Percentiles rank a stretch among this genome's conserved stretches.
Conservation (phyloP, 768 basidiomycete species). For the Mycena haematopus region DNA sequence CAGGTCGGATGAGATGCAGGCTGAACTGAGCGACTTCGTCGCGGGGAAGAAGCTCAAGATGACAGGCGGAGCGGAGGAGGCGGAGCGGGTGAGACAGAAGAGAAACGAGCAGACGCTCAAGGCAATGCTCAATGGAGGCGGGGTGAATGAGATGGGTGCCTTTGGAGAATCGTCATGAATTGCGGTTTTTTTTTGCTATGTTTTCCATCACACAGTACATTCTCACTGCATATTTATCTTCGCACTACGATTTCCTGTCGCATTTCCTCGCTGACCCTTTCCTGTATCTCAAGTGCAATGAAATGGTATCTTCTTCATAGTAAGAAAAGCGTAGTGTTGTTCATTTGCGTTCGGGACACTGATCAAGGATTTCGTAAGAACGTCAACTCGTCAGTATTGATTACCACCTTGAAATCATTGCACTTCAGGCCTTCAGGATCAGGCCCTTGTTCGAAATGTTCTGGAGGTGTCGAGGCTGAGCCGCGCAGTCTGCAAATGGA, state of each 20-base stretch:
- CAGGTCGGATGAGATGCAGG: conserved; percentile 82
- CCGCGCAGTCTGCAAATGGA: conserved; percentile 14
- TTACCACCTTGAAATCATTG: conserved; percentile 6
- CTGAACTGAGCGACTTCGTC: conserved; percentile 88
- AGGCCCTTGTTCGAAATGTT: not conserved
- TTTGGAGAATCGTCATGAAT: conserved; percentile 7
- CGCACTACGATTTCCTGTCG: conserved; percentile 2
- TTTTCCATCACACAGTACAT: conserved; percentile 27
- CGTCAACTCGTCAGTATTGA: not conserved
- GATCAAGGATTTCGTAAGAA: not conserved
- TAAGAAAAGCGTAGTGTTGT: not conserved
- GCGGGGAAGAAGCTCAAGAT: conserved; percentile 86
- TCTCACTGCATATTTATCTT: conserved; percentile 32
- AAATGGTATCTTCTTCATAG: conserved; percentile 19
- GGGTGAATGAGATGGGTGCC: conserved; percentile 18
- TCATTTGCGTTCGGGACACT: not conserved
- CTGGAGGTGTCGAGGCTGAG: conserved; percentile 14
- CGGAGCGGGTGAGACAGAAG: conserved; percentile 85
- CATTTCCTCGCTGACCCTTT: conserved; percentile 8
- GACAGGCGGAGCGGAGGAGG: conserved; percentile 95
- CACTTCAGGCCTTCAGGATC: not conserved
- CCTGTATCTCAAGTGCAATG: conserved; percentile 23
- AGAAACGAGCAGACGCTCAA: conserved; percentile 85
- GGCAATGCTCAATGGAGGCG: conserved; percentile 79
- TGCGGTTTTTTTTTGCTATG: conserved; percentile 11